Evolutionary conservation across 371 early-diverging fungal genomes (phyloP), one percentile per base, ranked within the genome.

Genomic region (Dichotomocladium elegans): DNA sequence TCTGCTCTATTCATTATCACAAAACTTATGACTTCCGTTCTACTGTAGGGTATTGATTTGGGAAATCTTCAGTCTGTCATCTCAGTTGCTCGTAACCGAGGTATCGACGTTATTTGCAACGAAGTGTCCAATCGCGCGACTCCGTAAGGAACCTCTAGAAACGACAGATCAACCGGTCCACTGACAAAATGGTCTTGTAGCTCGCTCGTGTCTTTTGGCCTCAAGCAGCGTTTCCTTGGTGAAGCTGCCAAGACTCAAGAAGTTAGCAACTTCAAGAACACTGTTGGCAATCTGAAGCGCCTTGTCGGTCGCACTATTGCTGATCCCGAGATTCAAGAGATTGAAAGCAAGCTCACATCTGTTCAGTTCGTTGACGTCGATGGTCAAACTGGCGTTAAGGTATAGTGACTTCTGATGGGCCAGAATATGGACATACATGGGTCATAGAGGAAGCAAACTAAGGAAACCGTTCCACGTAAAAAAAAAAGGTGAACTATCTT

Each of bases 121-220:
- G 97, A 96, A 74, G 94, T 94, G 24, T 94, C 95, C 37, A 95
- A 96, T 85, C 82, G 98, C 55, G 88, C 92, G 40, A 96, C 97
- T 25, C 98, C 98, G 85, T 93, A 84, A 80, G 89, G 82, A 24
- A 33, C 4, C 15, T 4, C 11, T 9, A 17, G 19, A 48, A 41
- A 35, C n/a, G 29, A 17, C 42, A n/a, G 29, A 48, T 42, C 26
- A 5, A 19, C 43, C 24, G 8, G 22, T 34, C 34, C n/a, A 45
- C 19, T 52, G 11, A 24, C 47, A 8, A 27, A 11, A 3, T 14
- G 31, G 24, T 24, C 19, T 34, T 52, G 26, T 70, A 87, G 87
- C 43, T 88, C 94, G 15, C 78, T 96, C 61, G 93, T 95, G 21
- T 94, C 95, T 25, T 96, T 98, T 65, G 95, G 96, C 53, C 71